phyloP scores from a whole-genome alignment of 768 basidiomycete genomes.

The Artomyces pyxidatus region DNA sequence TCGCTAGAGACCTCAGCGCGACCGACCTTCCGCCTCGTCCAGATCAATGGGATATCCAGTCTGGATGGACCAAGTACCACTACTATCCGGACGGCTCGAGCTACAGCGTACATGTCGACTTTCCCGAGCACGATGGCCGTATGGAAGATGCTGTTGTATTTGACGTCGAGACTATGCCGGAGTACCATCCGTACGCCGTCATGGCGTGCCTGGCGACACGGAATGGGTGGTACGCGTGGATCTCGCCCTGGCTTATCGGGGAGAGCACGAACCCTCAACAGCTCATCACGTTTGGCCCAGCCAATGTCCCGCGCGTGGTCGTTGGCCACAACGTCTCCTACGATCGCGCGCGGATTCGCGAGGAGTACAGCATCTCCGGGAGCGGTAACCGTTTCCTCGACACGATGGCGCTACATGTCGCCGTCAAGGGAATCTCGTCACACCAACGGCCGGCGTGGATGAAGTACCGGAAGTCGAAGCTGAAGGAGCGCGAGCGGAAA shows the following conservation, averaged over 20 bases:
- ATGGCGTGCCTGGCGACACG: slow-evolving; percentile 84
- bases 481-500: slow-evolving; percentile 42
- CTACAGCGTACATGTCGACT: slow-evolving; percentile 64
- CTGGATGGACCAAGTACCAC: slow-evolving; percentile 89
- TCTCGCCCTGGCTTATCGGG: slow-evolving; percentile 85
- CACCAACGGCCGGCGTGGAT: slow-evolving; percentile 93
- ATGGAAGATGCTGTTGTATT: slow-evolving; percentile 75
- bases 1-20: slow-evolving; percentile 52
- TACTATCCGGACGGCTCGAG: slow-evolving; percentile 66
- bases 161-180: slow-evolving; percentile 91
- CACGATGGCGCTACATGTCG: slow-evolving; percentile 92
- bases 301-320: slow-evolving; percentile 48
- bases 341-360: slow-evolving; percentile 73
- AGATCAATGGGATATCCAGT: slow-evolving; percentile 42
- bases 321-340: slow-evolving; percentile 96
- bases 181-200: slow-evolving; percentile 71
- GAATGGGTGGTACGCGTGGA: slow-evolving; percentile 92
- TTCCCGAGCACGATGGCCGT: slow-evolving; percentile 53
- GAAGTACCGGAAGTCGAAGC: slow-evolving; percentile 70
- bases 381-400: slow-evolving; percentile 81
- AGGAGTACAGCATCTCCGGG: slow-evolving; percentile 70
- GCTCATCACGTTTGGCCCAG: slow-evolving; percentile 65
- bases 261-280: slow-evolving; percentile 49
- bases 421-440: slow-evolving; percentile 89
- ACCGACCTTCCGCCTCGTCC: slow-evolving; percentile 55